These are phyloP conservation scores for Phytophthora crassamura DNA, from an alignment of 352 stramenopile genomes.

Conservation along the genomic window DNA sequence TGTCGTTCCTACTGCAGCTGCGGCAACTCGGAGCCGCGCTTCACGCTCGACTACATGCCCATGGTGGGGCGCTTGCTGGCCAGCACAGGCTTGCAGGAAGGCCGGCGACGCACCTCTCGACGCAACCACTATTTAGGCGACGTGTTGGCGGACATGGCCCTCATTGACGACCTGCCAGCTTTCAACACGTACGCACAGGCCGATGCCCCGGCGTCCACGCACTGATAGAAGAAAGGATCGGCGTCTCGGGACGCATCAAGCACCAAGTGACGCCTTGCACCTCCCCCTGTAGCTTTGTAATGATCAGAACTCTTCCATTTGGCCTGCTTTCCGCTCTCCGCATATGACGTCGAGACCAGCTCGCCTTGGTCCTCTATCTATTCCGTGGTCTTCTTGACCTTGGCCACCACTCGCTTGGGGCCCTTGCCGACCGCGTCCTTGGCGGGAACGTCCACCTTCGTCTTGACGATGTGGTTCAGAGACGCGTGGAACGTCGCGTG, in stretches of 20 bases:
- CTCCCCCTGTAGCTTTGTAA: conserved; percentile 36
- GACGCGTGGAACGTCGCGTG: conserved; percentile 74
- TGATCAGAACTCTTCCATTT: conserved; percentile 39
- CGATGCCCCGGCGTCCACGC: conserved; percentile 41
- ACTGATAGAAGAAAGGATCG: conserved; percentile 24
- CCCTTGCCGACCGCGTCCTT: conserved; percentile 37
- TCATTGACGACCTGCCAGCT: conserved; percentile 67
- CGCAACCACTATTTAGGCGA: conserved; percentile 83
- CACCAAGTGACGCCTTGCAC: conserved; percentile 1
- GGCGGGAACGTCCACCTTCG: conserved; percentile 50
- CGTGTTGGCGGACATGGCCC: conserved; percentile 71
- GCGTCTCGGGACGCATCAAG: conserved; percentile 1
- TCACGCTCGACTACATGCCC: conserved; percentile 75
- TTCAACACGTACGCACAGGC: conserved; percentile 50
- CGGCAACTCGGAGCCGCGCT: conserved; percentile 43
- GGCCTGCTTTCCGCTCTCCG: conserved; percentile 17
- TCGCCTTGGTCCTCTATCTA: conserved; percentile 44
- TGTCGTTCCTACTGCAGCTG: conserved; percentile 33
- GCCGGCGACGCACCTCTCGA: conserved; percentile 64
- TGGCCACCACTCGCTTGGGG: conserved; percentile 48
- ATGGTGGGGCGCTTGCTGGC: conserved; percentile 65
- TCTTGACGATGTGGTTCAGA: conserved; percentile 78
- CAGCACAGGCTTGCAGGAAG: conserved; percentile 60
- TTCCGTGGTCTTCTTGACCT: conserved; percentile 72
- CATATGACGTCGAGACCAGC: conserved; percentile 31